Evolutionary conservation across 2,329 filamentous ascomycete genomes (phyloP), one percentile per base, ranked within the genome.

Genomic region (Metarhizium guizhouense): DNA sequence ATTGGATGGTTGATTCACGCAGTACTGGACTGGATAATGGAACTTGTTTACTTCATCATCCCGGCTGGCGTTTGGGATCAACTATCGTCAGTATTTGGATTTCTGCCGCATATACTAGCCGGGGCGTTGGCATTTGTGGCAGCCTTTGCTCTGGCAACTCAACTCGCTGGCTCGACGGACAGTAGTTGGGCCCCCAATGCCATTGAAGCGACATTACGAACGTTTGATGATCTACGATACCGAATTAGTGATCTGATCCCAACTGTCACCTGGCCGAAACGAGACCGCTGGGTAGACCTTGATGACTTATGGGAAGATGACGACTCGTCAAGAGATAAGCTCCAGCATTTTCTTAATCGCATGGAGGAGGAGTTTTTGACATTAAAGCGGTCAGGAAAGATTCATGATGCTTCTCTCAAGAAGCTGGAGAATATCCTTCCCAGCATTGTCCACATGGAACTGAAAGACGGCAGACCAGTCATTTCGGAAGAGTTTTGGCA

Each of bases 401-500:
- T 74, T 1, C 72, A 77, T 20, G 63, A 71, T 0, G 64, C 63
- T 2, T 69, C 74, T 0, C 61, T 78, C 5, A 61, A 73, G 14
- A 73, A 74, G 38, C 64, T 87, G 3, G 65, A 78, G 50, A 62
- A 70, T 0, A 68, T 79, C 4, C 67, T 89, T 3, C 86, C 86
- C 0, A 73, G 77, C 13, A 62, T 78, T 10, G 71, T 89, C 4
- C 77, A 80, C 57, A 76, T 87, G 60, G 74, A 77, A 14, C 73
- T 76, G 7, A 67, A 72, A 38, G 67, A 79, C 34, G 85, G 84
- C 14, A 74, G 77, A 10, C 68, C 74, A 0, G 69, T 79, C 25
- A 78, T 89, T 16, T 71, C 79, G 0, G 74, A 81, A 29, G 77
- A 83, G 3, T 87, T 90, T 57, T 90, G 83, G 90, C 74, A 81